Conservation (phyloP, 2,329 filamentous ascomycete species). For the Aspergillus pseudoglaucus region DNA sequence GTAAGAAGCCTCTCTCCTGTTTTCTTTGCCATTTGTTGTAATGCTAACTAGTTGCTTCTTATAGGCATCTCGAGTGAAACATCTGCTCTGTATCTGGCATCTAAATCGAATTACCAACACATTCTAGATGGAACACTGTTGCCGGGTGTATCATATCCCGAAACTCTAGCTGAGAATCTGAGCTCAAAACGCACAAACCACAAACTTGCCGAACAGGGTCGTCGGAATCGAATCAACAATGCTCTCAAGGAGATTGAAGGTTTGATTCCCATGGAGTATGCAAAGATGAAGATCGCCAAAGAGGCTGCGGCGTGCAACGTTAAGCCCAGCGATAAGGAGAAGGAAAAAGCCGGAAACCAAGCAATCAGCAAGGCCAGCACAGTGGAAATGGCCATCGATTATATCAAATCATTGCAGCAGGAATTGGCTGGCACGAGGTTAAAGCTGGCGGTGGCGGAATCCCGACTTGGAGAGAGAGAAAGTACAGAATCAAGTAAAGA, state of each 20-base stretch:
- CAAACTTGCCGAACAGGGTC: slow-evolving; percentile 94
- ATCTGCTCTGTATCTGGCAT: slow-evolving; percentile 71
- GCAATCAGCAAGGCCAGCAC: slow-evolving; percentile 91
- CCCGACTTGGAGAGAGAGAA: slow-evolving; percentile 41
- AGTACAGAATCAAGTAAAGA: not conserved
- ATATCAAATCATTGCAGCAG: slow-evolving; percentile 77
- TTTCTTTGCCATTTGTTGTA: not conserved
- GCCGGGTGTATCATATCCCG: slow-evolving; percentile 84
- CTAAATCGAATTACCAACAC: slow-evolving; percentile 97
- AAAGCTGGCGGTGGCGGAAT: slow-evolving; percentile 60
- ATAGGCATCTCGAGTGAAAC: slow-evolving; percentile 49
- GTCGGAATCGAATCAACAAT: slow-evolving; percentile 89
- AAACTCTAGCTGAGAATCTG: slow-evolving; percentile 83
- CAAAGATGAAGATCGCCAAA: slow-evolving; percentile 38
- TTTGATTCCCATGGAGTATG: slow-evolving; percentile 59
- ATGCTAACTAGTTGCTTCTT: slow-evolving; percentile 6
- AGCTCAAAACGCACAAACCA: slow-evolving; percentile 96
- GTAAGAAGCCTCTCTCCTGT: slow-evolving; percentile 38
- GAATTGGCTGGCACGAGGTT: slow-evolving; percentile 62
- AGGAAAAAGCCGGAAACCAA: slow-evolving; percentile 44
- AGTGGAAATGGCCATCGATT: slow-evolving; percentile 93
- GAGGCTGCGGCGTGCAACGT: slow-evolving; percentile 34
- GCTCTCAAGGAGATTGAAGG: slow-evolving; percentile 86
- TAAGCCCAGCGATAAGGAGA: slow-evolving; percentile 41
- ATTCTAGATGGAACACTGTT: slow-evolving; percentile 89